phyloP scores from a whole-genome alignment of 371 early-diverging fungal species.

The Phascolomyces articulosus region DNA sequence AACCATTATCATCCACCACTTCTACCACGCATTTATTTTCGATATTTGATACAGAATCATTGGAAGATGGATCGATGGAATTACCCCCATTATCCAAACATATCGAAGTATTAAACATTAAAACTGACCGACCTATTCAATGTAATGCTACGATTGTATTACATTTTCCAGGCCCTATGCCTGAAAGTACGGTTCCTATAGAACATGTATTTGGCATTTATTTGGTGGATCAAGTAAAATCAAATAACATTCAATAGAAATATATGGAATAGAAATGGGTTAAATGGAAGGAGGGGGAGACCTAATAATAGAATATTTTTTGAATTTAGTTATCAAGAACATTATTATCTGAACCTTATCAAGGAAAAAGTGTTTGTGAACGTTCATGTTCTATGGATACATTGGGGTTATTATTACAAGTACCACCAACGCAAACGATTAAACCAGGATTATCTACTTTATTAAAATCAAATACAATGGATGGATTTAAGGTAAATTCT shows the following conservation, averaged over 20 bases:
- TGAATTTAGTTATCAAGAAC: not conserved
- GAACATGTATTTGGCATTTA: slow-evolving; percentile 45
- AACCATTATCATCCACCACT: not conserved
- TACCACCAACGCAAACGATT: not conserved
- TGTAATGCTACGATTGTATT: slow-evolving; percentile 29
- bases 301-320: too few species aligned
- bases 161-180: slow-evolving; percentile 24
- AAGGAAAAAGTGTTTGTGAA: not conserved
- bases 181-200: slow-evolving; percentile 12
- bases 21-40: not conserved
- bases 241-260: not conserved
- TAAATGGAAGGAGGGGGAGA: too few species aligned
- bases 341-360: not conserved
- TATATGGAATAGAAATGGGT: too few species aligned
- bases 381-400: not conserved
- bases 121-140: slow-evolving; percentile 11
- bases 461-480: slow-evolving; percentile 6
- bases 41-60: not conserved
- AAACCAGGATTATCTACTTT: not conserved
- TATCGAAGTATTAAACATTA: slow-evolving; percentile 17
- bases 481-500: not conserved
- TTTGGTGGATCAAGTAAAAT: slow-evolving; percentile 44
- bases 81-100: slow-evolving; percentile 15
- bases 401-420: not conserved
- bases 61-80: not conserved